Evolutionary conservation across 495 filamentous ascomycete genomes (phyloP).

Genomic region (Aspergillus nidulans): DNA sequence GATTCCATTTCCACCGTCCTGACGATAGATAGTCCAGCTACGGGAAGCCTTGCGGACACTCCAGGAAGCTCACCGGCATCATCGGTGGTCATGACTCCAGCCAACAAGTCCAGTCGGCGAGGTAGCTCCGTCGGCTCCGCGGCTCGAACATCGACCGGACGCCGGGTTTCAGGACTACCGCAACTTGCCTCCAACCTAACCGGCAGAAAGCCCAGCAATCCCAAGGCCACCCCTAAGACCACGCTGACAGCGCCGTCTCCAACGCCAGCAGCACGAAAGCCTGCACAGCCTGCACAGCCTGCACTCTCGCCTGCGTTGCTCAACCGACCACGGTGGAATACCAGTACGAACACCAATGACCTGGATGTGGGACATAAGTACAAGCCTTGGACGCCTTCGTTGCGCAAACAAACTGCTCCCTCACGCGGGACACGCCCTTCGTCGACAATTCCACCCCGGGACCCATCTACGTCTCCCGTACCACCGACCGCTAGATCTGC

Average conservation of each 20-base stretch:
- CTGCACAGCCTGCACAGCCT: conserved; percentile 45
- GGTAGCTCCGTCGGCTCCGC: conserved; percentile 49
- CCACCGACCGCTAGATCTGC: conserved; percentile 24
- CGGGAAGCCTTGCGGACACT: conserved; percentile 69
- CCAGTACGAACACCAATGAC: conserved; percentile 64
- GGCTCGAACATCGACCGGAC: conserved; percentile 47
- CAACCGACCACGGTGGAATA: conserved; percentile 76
- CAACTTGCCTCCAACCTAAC: conserved; percentile 27
- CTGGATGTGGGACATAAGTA: conserved; percentile 65
- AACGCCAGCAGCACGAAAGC: conserved; percentile 43
- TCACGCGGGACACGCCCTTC: conserved; percentile 34
- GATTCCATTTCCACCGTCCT: conserved; percentile 92
- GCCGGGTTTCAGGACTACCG: conserved; percentile 38
- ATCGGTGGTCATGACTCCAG: conserved; percentile 66
- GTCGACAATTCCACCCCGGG: conserved; percentile 40
- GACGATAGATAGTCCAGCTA: conserved; percentile 76
- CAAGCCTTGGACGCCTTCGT: conserved; percentile 57
- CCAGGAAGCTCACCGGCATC: conserved; percentile 88
- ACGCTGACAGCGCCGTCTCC: conserved; percentile 37
- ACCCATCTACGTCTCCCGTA: conserved; percentile 40
- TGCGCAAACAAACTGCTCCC: conserved; percentile 47
- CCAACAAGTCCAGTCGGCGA: conserved; percentile 41
- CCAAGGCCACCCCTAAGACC: conserved; percentile 31
- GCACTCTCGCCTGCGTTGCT: conserved; percentile 37
- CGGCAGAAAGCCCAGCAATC: conserved; percentile 35